Percentiles rank a stretch among this genome's conserved stretches.
phyloP scores from a whole-genome alignment of 2,329 filamentous ascomycete species.

The Trichoderma simmonsii region DNA sequence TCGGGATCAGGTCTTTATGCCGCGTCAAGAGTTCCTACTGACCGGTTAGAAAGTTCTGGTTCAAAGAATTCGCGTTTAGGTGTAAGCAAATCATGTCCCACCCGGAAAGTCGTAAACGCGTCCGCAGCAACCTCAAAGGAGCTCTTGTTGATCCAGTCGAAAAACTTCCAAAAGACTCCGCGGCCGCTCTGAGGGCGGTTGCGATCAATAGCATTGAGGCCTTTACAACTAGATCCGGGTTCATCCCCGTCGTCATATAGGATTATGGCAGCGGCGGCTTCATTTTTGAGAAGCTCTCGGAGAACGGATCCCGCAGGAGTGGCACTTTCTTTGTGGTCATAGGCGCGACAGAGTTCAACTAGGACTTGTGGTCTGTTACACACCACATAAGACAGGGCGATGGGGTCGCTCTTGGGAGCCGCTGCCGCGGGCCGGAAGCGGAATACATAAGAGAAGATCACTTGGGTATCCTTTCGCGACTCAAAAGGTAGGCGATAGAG shows the following conservation, averaged over 20 bases:
- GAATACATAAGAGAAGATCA: slow-evolving; percentile 93
- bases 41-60: neutral
- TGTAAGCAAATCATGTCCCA: slow-evolving; percentile 41
- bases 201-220: slow-evolving; percentile 73
- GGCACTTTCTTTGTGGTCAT: slow-evolving; percentile 85
- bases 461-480: slow-evolving; percentile 90
- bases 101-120: slow-evolving; percentile 94
- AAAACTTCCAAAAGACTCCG: slow-evolving; percentile 95
- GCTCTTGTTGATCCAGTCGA: slow-evolving; percentile 94
- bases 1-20: slow-evolving; percentile 86
- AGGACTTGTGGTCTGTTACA: slow-evolving; percentile 83
- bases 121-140: slow-evolving; percentile 96
- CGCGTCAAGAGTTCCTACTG: slow-evolving; percentile 83
- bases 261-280: slow-evolving; percentile 85
- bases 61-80: neutral
- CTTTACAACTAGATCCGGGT: slow-evolving; percentile 67
- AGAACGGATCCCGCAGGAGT: slow-evolving; percentile 88
- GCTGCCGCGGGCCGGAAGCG: slow-evolving; percentile 75
- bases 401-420: slow-evolving; percentile 68
- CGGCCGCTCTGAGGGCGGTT: slow-evolving; percentile 71
- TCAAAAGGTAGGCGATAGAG: slow-evolving; percentile 90
- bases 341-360: slow-evolving; percentile 82
- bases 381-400: slow-evolving; percentile 85
- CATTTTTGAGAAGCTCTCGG: slow-evolving; percentile 83
- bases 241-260: slow-evolving; percentile 84